Conservation (phyloP, 2,329 filamentous ascomycete species). For the Cordyceps fumosorosea region DNA sequence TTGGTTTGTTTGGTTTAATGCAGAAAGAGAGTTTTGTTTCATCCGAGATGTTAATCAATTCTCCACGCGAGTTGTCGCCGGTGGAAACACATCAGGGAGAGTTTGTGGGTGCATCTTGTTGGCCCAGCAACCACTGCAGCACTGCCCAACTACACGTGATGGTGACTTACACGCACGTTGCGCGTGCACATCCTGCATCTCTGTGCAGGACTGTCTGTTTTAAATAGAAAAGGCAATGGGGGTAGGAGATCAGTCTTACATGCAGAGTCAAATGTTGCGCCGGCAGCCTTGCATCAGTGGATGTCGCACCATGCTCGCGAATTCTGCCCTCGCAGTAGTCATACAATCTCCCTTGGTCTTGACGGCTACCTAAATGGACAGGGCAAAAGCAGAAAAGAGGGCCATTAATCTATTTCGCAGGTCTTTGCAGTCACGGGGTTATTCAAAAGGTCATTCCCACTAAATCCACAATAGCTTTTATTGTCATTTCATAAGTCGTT, state of each 20-base stretch:
- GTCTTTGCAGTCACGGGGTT: neutral
- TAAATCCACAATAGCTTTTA: slow-evolving; percentile 24
- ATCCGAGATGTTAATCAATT: neutral
- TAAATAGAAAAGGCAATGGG: neutral
- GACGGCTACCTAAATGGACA: too few species aligned
- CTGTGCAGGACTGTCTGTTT: neutral
- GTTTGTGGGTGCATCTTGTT: neutral
- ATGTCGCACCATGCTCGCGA: neutral
- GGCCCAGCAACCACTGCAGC: slow-evolving; percentile 4
- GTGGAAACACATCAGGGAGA: neutral
- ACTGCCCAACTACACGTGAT: slow-evolving; percentile 1
- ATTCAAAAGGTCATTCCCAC: neutral
- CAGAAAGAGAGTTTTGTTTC: neutral
- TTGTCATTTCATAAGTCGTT: slow-evolving; percentile 35
- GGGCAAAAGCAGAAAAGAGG: too few species aligned
- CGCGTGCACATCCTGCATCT: neutral
- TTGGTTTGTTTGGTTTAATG: neutral
- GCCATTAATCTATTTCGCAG: neutral
- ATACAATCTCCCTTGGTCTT: too few species aligned
- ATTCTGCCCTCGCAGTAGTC: neutral
- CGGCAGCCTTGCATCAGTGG: neutral
- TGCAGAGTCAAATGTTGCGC: neutral
- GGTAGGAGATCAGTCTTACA: neutral
- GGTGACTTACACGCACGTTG: neutral
- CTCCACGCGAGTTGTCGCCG: neutral